A percentile compares a stretch with the other conserved stretches of the same genome.
Evolutionary conservation across 179 eudicot genomes (phyloP).

Genomic region (Beta lomatogona): DNA sequence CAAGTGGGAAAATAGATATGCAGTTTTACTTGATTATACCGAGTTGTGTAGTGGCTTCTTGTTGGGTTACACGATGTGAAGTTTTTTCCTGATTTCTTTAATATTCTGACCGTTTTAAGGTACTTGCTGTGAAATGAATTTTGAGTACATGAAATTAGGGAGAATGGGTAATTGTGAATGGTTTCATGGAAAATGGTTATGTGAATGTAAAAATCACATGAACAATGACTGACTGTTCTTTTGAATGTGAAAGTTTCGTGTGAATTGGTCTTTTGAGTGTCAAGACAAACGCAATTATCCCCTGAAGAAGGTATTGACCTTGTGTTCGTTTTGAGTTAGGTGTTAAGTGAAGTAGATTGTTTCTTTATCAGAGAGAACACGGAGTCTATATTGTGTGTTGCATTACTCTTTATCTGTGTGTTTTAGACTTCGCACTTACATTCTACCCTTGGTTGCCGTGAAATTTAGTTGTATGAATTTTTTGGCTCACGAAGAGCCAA

Average conservation of each 20-base stretch:
- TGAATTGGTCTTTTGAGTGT: background rate
- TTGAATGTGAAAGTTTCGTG: background rate
- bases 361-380: background rate
- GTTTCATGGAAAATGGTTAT: background rate
- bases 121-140: background rate
- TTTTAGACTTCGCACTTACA: background rate
- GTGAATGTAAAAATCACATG: background rate
- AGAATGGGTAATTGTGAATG: background rate
- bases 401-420: background rate
- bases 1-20: no score
- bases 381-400: background rate
- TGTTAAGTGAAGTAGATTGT: background rate
- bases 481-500: background rate
- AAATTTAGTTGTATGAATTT: background rate
- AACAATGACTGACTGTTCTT: background rate
- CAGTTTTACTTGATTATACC: background rate
- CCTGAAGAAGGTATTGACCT: background rate
- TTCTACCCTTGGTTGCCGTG: background rate
- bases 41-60: conserved; percentile 1
- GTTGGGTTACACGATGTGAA: background rate
- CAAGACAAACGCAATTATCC: background rate
- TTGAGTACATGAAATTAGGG: background rate
- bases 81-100: background rate
- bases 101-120: conserved; percentile 4
- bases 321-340: background rate